These are phyloP conservation scores for Ophiocordyceps camponoti-leonardi DNA, from an alignment of 2,329 filamentous ascomycete species.

Conservation along the genomic window DNA sequence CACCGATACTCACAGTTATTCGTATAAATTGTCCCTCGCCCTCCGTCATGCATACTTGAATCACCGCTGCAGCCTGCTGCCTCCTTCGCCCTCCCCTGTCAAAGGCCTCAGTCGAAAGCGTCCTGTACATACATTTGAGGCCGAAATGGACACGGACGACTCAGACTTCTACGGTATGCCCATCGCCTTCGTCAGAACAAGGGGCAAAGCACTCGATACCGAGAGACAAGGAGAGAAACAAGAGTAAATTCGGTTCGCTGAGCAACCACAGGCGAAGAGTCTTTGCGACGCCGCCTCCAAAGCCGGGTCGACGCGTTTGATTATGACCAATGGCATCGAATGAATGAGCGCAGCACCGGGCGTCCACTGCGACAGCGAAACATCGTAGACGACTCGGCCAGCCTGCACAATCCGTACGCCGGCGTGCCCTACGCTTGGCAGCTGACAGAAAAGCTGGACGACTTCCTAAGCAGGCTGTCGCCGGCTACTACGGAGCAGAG, in stretches of 20 bases:
- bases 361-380: slow-evolving; percentile 8
- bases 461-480: slow-evolving; percentile 52
- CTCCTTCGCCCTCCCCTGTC: not conserved
- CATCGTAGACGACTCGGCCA: slow-evolving; percentile 8
- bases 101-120: not conserved
- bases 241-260: not conserved
- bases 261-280: slow-evolving; percentile 34
- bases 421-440: slow-evolving; percentile 40
- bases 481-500: slow-evolving; percentile 40
- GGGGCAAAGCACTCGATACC: not conserved
- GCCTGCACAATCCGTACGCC: slow-evolving; percentile 41
- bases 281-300: slow-evolving; percentile 28
- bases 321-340: slow-evolving; percentile 22
- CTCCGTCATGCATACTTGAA: not conserved
- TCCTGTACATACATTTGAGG: not conserved
- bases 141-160: slow-evolving; percentile 26
- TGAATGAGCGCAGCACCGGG: slow-evolving; percentile 10
- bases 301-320: slow-evolving; percentile 33
- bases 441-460: slow-evolving; percentile 41
- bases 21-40: not conserved
- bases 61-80: not conserved
- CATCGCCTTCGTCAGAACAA: not conserved
- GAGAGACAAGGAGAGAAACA: not conserved
- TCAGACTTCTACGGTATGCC: slow-evolving; percentile 38
- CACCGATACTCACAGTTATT: no score